Percentiles rank a stretch among this genome's conserved stretches.
Conservation (phyloP, 805 yeast species). For the Sugiyamaella floridensis region DNA sequence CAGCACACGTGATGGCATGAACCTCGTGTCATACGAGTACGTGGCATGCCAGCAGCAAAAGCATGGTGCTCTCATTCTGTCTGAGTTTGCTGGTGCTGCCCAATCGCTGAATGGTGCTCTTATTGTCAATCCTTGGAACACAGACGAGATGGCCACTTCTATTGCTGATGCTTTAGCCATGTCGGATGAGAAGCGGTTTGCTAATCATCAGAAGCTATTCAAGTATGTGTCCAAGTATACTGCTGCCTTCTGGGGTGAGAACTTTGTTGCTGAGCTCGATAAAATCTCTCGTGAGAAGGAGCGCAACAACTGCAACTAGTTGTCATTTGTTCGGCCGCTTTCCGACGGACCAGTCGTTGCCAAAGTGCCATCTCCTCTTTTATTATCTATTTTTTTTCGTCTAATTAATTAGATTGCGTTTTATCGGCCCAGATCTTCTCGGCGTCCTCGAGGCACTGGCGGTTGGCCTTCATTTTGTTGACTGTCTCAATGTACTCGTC, state of each 20-base stretch:
- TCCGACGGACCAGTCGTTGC: too few relatives aligned
- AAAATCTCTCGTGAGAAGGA: constrained; percentile 7
- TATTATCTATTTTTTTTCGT: not conserved
- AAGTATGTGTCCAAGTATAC: constrained; percentile 88
- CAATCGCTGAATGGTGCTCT: constrained; percentile 92
- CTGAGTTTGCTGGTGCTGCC: constrained; percentile 99
- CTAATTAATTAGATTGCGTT: not conserved
- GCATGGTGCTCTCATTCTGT: constrained; percentile 78
- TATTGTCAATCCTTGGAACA: constrained; percentile 97
- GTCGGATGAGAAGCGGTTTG: constrained; percentile 69
- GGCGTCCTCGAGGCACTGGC: constrained; percentile 84
- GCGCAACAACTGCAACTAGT: not conserved
- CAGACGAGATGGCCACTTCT: constrained; percentile 83
- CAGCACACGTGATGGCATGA: constrained; percentile 98
- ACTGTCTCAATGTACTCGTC: constrained; percentile 95
- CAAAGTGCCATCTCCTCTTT: not conserved
- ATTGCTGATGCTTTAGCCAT: constrained; percentile 80
- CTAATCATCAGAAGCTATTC: constrained; percentile 78
- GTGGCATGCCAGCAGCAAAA: constrained; percentile 88
- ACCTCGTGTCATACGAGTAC: constrained; percentile 90
- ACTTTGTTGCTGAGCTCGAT: constrained; percentile 76
- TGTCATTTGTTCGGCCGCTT: not conserved
- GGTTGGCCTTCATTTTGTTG: constrained; percentile 95
- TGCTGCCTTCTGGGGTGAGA: constrained; percentile 95
- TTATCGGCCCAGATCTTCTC: constrained; percentile 43